Evolutionary conservation across 139 green algal genomes (phyloP), one percentile per base, ranked within the genome.

Genomic region (Chlamydomonas urium): DNA sequence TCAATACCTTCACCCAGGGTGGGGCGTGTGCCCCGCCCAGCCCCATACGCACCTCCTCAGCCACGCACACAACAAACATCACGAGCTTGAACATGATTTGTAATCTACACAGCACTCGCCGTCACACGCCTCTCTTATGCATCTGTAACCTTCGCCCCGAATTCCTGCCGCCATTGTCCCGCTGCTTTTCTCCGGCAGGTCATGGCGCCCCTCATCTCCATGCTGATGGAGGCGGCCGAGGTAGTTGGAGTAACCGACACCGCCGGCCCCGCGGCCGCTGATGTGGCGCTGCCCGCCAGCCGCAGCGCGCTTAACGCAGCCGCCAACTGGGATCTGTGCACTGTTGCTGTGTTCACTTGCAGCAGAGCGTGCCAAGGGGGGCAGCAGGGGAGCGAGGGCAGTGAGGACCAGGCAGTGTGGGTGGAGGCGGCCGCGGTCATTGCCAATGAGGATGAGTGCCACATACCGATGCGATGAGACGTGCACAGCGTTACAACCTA

Each of bases 291-390:
- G 73, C 35, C 14, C 14, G 33, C 1, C 3, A 29, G 58, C 36
- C 2, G 58, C 0, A 2, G 4, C 2, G 71, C 70, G 8, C 57
- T 80, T 50, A 80, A 65, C 62, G 81, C 77, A 0, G 74, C 83
- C 0, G 69, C 73, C 19, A 81, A 80, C 47, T 92, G 88, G 85
- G 80, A 91, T 28, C 87, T 84, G 78, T 72, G 79, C 26, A 88
- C 87, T 1, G 42, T 90, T 1, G 85, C 76, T 2, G 81, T 90
- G 1, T 86, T 74, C 34, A 81, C 67, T 0, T 93, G 87, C 77
- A 36, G 47, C 8, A 14, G 17, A 2, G 38, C 24, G 29, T 79
- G 67, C 2, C 19, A 45, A 31, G 48, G 3, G 24, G 2, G 19
- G 32, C n/a, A 60, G 42, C 47, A 56, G 37, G 14, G 42, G 45